Evolutionary conservation across 495 filamentous ascomycete genomes (phyloP), one percentile per base, ranked within the genome.

Genomic region (Umbilicaria muhlenbergii): DNA sequence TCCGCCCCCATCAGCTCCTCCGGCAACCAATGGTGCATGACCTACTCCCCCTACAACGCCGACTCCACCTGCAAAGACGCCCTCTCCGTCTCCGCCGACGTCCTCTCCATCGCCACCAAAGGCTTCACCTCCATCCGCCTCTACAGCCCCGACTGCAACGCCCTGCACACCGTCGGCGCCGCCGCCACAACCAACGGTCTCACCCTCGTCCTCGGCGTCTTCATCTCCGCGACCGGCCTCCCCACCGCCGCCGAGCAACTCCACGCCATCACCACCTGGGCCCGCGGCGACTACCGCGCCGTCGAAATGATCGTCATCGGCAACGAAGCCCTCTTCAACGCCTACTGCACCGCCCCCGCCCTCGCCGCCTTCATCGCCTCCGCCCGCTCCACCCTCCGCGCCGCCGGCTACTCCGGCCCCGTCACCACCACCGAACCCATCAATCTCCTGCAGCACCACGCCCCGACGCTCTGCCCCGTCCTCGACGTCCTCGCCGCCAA

Each of bases 91-190:
- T 42, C 61, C 44, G 41, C 49, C 36, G 85, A 94, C 54, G 72
- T 95, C 51, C 62, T 68, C 39, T 48, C 59, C 43, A 92, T 95
- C 54, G 71, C 76, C 47, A 32, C 51, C 34, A 77, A 79, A 58
- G 87, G 86, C 48, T 91, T 94, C 76, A 68, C 65, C 50, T 70
- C 77, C 45, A 61, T 96, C 62, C 89, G 89, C 62, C 66, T 94
- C 61, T 94, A 96, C 78, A 81, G 78, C 47, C 83, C 86, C 52
- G 88, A 94, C 75, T 96, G 89, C 73, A 70, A 67, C 59, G 75
- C 74, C 47, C 84, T 95, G 34, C 58, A 74, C 60, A 79, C 69
- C 59, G 77, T 94, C 45, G 83, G 82, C 48, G 58, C 64, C 12
- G 78, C 83, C 44, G 75, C 71, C 57, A 54, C 64, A 39, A 52